Percentiles rank a stretch among this genome's conserved stretches.
These are phyloP conservation scores for Cladosporium sp. DNA, from an alignment of 2,329 filamentous ascomycete genomes.

Conservation along the genomic window DNA sequence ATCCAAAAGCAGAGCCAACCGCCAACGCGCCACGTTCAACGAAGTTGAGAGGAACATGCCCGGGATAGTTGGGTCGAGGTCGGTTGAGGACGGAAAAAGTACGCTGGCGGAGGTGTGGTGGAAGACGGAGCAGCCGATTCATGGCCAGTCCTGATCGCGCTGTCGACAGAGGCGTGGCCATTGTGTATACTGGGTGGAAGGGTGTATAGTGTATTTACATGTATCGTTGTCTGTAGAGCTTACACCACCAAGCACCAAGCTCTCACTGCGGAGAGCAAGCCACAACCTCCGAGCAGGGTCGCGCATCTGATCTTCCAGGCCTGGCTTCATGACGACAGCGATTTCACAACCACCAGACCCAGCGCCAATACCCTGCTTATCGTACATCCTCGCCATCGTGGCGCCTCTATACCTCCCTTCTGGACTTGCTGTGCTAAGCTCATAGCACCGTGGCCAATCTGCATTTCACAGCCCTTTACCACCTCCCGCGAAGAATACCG, in stretches of 20 bases:
- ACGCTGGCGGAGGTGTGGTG: slow-evolving; percentile 35
- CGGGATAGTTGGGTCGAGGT: slow-evolving; percentile 80
- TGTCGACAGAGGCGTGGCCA: background rate
- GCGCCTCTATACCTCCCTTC: background rate
- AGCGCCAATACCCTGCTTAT: background rate
- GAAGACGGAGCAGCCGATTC: slow-evolving; percentile 23
- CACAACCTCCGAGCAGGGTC: slow-evolving; percentile 10
- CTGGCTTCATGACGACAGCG: slow-evolving; percentile 12
- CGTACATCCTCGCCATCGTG: background rate
- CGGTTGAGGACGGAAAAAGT: slow-evolving; percentile 80
- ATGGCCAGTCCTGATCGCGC: background rate
- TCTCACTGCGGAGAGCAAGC: slow-evolving; percentile 1
- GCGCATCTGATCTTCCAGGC: background rate
- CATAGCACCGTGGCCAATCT: slow-evolving; percentile 35
- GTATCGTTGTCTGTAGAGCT: background rate
- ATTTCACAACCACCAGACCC: background rate
- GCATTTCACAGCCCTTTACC: slow-evolving; percentile 42
- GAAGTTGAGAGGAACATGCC: slow-evolving; percentile 82
- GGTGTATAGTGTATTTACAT: background rate
- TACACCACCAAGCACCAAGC: background rate
- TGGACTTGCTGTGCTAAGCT: slow-evolving; percentile 15
- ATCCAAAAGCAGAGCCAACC: slow-evolving; percentile 56
- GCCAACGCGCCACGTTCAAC: slow-evolving; percentile 71
- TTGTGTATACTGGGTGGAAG: background rate
- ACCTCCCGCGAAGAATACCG: slow-evolving; percentile 45